Evolutionary conservation across 2,329 filamentous ascomycete species (phyloP), one percentile per base, ranked within the genome.

Genomic region (Epichloe glyceriae): DNA sequence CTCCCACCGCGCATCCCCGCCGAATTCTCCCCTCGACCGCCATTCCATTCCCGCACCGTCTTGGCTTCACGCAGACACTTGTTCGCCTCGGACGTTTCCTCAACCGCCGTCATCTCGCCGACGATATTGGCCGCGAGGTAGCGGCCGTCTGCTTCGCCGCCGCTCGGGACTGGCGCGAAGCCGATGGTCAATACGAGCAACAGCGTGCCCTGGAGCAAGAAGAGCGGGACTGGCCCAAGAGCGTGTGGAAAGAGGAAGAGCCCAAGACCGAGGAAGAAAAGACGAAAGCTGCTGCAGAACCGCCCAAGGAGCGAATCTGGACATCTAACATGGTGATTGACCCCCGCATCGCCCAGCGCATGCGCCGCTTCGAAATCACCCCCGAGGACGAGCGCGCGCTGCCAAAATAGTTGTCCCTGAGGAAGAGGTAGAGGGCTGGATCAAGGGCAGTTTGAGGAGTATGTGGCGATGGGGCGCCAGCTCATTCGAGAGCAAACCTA

Each of bases 21-120:
- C 55, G 78, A 83, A 53, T 80, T 98, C 61, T 79, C 83, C 38
- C 88, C 42, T 82, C 85, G 5, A 73, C 78, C 22, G 75, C 85
- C 14, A 76, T 98, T 53, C 73, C 79, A 41, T 86, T 95, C 66
- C 91, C 91, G 1, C 91, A 97, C 65, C 78, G 96, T 52, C 83
- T 98, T 33, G 93, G 93, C 53, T 95, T 98, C 73, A 72, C 86
- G 55, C 91, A 93, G 70, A 96, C 91, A 3, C 86, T 89, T 0
- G 85, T 83, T 56, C 84, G 93, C 53, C 75, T 97, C 54, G 86
- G 85, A 62, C 86, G 93, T 56, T 98, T 90, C 75, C 74, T 98
- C 54, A 95, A 85, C 65, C 83, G 85, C 54, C 85, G 93, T 50
- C 71, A 79, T 55, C 75, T 95, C n/a, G 91, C 91, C 55, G 91